A percentile compares a stretch with the other conserved stretches of the same genome.
Conservation (phyloP, 2,329 filamentous ascomycete species). For the Polychaeton citri region DNA sequence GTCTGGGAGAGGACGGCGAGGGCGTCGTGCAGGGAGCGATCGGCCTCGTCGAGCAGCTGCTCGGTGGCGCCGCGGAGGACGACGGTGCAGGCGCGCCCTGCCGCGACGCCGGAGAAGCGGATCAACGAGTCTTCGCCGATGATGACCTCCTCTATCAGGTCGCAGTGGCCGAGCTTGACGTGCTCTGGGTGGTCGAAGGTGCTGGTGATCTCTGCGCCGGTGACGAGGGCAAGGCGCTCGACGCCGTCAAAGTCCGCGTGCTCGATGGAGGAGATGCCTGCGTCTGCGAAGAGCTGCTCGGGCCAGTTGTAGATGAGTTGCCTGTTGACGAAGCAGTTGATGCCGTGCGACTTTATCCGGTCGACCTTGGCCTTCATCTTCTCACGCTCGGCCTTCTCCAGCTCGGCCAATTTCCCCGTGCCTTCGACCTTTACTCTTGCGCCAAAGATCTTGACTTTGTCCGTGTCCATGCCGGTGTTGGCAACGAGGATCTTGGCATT, state of each 20-base stretch:
- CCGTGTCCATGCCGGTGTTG: constrained; percentile 98
- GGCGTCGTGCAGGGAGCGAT: constrained; percentile 90
- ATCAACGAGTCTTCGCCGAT: constrained; percentile 97
- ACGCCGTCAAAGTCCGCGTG: constrained; percentile 98
- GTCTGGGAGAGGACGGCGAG: constrained; percentile 94
- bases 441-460: constrained; percentile 99
- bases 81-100: constrained; percentile 88
- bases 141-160: constrained; percentile 93
- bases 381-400: constrained; percentile 95
- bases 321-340: constrained; percentile 99
- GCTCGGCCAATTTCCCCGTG: constrained; percentile 91
- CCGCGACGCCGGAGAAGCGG: constrained; percentile 91
- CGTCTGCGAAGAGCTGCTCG: constrained; percentile 95
- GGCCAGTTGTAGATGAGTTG: constrained; percentile 99
- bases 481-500: constrained; percentile 97
- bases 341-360: constrained; percentile 94
- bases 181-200: constrained; percentile 97
- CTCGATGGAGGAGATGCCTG: constrained; percentile 95
- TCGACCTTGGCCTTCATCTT: constrained; percentile 99
- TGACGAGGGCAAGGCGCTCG: constrained; percentile 85
- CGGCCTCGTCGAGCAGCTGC: constrained; percentile 91
- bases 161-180: constrained; percentile 90
- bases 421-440: constrained; percentile 92
- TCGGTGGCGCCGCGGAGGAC: constrained; percentile 93
- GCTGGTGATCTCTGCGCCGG: constrained; percentile 90